Evolutionary conservation across 306 rosid species (phyloP).

Genomic region (Crataegus laevigata): DNA sequence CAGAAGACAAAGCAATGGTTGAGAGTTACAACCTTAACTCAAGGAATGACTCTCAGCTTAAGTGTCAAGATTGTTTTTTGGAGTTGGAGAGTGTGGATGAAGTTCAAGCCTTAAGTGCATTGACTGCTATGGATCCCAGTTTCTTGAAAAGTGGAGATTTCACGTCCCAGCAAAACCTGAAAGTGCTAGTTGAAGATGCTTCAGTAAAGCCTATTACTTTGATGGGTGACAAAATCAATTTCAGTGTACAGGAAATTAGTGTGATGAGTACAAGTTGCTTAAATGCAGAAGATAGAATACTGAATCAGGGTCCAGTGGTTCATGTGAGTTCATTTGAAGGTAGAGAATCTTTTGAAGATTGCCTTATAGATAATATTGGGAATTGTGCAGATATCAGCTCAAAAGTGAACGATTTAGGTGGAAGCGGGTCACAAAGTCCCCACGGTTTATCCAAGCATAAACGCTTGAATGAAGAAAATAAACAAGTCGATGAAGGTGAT

Average conservation of each 20-base stretch:
- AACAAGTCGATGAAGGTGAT: neutral
- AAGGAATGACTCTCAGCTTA: neutral
- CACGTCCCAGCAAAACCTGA: neutral
- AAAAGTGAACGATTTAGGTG: neutral
- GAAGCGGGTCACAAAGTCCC: neutral
- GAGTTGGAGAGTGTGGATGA: slow-evolving; percentile 19
- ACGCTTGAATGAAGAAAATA: neutral
- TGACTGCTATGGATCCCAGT: neutral
- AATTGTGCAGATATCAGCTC: neutral
- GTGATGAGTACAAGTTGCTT: too few species aligned
- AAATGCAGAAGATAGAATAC: too few species aligned
- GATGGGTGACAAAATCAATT: neutral
- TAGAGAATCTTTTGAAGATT: too few species aligned
- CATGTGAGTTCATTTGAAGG: too few species aligned
- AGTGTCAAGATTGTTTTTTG: neutral
- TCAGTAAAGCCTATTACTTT: neutral
- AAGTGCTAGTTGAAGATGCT: slow-evolving; percentile 7
- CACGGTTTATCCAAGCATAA: neutral
- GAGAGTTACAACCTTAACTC: slow-evolving; percentile 8
- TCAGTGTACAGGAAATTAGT: neutral
- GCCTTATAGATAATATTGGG: too few species aligned
- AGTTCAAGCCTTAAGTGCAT: neutral
- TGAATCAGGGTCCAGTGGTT: too few species aligned
- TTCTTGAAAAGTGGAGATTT: neutral
- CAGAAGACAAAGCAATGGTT: neutral